Conservation (phyloP, 106 monocot species). For the Phalaenopsis equestris region DNA sequence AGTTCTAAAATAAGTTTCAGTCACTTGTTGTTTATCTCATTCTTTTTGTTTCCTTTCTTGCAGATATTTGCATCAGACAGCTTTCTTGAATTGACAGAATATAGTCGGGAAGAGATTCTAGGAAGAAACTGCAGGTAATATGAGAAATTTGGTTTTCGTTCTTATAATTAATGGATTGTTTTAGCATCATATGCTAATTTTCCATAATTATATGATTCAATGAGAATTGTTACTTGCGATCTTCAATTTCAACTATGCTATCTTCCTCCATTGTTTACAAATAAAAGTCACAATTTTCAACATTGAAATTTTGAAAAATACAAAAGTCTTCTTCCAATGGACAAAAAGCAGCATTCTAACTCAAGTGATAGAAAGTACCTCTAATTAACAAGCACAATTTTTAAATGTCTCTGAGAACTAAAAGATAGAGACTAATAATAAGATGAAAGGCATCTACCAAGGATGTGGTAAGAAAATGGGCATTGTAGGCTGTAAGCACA, state of each 20-base stretch:
- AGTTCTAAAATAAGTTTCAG: not conserved
- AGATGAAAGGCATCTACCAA: not conserved
- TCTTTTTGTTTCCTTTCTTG: not conserved
- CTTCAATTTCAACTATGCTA: not conserved
- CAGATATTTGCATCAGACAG: constrained; percentile 82
- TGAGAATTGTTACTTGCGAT: not conserved
- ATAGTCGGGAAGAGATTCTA: constrained; percentile 61
- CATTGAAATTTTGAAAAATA: too few relatives aligned
- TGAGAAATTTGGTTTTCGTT: not conserved
- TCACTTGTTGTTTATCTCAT: not conserved
- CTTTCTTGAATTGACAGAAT: constrained; percentile 70
- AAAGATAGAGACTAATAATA: not conserved
- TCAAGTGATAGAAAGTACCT: too few relatives aligned
- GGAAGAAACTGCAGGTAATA: constrained; percentile 69
- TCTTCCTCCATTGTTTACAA: too few relatives aligned
- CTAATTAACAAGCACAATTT: not conserved
- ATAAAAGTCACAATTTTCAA: too few relatives aligned
- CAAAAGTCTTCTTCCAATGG: too few relatives aligned
- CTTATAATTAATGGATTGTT: not conserved
- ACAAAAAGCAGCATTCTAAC: too few relatives aligned
- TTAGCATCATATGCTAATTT: not conserved
- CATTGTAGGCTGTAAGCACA: not conserved
- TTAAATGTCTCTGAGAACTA: not conserved
- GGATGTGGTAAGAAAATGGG: not conserved
- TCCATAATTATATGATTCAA: not conserved